Evolutionary conservation across 2,329 filamentous ascomycete species (phyloP).

Genomic region (Ophiostoma novo-ulmi): DNA sequence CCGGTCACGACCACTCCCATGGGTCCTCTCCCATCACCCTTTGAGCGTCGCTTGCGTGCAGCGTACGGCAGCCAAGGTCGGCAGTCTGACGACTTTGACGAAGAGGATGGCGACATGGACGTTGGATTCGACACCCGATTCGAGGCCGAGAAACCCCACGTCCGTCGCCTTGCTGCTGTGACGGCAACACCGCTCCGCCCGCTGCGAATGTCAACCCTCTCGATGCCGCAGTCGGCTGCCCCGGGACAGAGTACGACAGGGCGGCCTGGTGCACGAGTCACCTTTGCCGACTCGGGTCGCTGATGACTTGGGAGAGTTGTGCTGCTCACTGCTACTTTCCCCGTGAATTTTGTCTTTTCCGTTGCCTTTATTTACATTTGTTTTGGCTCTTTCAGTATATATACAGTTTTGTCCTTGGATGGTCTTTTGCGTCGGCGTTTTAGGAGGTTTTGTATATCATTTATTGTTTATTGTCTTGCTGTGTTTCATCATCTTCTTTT

Average conservation of each 20-base stretch:
- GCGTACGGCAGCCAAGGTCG: slow-evolving; percentile 21
- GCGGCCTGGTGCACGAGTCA: slow-evolving; percentile 21
- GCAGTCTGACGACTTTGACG: slow-evolving; percentile 8
- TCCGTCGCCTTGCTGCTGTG: not conserved
- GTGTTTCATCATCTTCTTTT: not conserved
- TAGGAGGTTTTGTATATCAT: not conserved
- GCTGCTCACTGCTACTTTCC: no score
- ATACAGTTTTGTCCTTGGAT: not conserved
- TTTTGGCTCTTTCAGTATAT: not conserved
- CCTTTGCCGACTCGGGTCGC: slow-evolving; percentile 23
- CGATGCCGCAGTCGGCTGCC: not conserved
- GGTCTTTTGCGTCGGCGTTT: not conserved
- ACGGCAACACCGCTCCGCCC: slow-evolving; percentile 17
- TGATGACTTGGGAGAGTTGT: not conserved
- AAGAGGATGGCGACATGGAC: not conserved
- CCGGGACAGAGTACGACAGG: not conserved
- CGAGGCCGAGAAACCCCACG: not conserved
- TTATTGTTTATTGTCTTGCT: not conserved
- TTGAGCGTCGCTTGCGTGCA: slow-evolving; percentile 28
- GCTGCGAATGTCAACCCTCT: slow-evolving; percentile 7
- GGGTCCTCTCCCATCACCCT: slow-evolving; percentile 28
- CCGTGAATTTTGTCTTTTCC: not conserved
- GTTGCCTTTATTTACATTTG: not conserved
- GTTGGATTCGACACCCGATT: not conserved
- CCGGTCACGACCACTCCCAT: slow-evolving; percentile 28